A percentile compares a stretch with the other conserved stretches of the same genome.
Conservation (phyloP, 768 basidiomycete genomes). For the Gautieria morchelliformis region DNA sequence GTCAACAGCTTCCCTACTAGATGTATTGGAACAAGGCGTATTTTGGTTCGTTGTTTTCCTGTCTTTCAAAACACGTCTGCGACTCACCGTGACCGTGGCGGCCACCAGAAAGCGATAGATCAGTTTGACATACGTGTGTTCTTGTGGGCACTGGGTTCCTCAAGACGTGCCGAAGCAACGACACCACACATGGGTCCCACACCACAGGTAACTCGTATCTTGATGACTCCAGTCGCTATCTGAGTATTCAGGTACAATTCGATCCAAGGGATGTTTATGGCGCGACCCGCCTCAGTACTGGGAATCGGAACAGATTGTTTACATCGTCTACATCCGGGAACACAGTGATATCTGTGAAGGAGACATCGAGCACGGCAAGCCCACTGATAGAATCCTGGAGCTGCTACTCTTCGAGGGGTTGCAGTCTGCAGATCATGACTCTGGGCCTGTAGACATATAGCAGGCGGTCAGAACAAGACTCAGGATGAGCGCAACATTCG, state of each 20-base stretch:
- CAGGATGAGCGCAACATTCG: too few relatives aligned
- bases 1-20: conserved; percentile 90
- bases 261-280: conserved; percentile 84
- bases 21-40: conserved; percentile 81
- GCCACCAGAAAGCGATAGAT: conserved; percentile 57
- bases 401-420: conserved; percentile 41
- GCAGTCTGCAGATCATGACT: too few relatives aligned
- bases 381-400: conserved; percentile 38
- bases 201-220: conserved; percentile 61
- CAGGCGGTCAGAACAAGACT: too few relatives aligned
- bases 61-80: background rate
- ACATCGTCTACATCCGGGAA: conserved; percentile 85
- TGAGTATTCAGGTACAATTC: conserved; percentile 45
- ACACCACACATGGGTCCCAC: conserved; percentile 71
- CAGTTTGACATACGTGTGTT: conserved; percentile 72
- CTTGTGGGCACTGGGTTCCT: conserved; percentile 80
- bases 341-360: conserved; percentile 62
- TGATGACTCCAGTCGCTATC: conserved; percentile 4
- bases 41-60: background rate
- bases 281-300: conserved; percentile 83
- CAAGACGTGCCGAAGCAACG: conserved; percentile 63
- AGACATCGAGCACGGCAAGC: conserved; percentile 64
- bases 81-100: conserved; percentile 1
- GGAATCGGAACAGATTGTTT: conserved; percentile 90
- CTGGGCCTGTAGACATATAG: too few relatives aligned